Base-by-base conservation (phyloP, 306 rosid species). In the Gynostemma pentaphyllum region DNA sequence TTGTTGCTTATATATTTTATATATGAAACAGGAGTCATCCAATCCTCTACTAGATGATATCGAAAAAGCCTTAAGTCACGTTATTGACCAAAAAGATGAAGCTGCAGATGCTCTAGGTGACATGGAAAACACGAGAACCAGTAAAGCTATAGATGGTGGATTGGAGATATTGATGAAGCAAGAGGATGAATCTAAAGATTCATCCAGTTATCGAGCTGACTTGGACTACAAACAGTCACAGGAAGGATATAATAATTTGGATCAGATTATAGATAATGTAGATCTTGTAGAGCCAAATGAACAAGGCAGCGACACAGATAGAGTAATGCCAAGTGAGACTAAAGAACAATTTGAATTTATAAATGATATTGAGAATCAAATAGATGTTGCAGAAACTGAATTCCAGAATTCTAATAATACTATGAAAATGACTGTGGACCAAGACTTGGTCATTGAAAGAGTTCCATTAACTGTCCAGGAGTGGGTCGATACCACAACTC, bases 11-110 rank as follows among this genome's bases (percentile, higher is more conserved):
- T n/a, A n/a, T n/a, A n/a, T n/a, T n/a, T n/a, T n/a, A n/a, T n/a
- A n/a, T n/a, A n/a, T n/a, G n/a, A n/a, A n/a, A n/a, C 66, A 80
- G 95, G 83, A 76, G 61, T 14, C 21, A 10, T 26, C 27, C n/a
- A 66, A 57, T 37, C 54, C 51, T n/a, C n/a, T 18, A 51, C 63
- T n/a, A 13, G 68, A 70, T n/a, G 71, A 53, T 66, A 42, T 71
- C 18, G 64, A n/a, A 32, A 70, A 57, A 47, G 75, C 71, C 9
- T 61, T 27, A 66, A 69, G 45, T 2, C 27, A n/a, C 21, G 21
- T 53, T 50, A 39, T 52, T 68, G 71, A 64, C 39, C 26, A 32
- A 27, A 69, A 37, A 57, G 54, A 42, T 62, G 40, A 37, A 57
- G 54, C 36, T 62, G 40, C 54, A 56, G 19, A 39, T 65, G 11